Base-by-base conservation (phyloP, 2,329 filamentous ascomycete genomes). In the Penicillium digitatum region DNA sequence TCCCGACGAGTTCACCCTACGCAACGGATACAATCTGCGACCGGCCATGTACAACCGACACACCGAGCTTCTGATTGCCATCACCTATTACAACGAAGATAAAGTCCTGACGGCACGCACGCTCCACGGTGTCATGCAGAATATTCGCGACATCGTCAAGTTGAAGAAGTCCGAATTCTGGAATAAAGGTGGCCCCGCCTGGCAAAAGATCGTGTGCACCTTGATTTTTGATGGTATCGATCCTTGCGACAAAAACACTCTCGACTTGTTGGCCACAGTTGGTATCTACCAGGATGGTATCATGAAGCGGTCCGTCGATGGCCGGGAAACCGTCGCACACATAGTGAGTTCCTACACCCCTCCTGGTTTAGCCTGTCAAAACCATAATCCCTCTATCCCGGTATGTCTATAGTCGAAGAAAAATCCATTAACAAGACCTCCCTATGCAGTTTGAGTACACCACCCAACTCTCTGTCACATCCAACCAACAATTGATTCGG, bases 21-120 rank as follows among this genome's bases (percentile, higher is more conserved):
- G 96, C 79, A 97, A 97, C 73, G 94, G 94, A 68, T 99, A 97
- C 82, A 96, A 97, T 80, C 82, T 99, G 74, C 89, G 94, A 49
- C 90, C 93, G 50, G 87, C 91, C 65, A 97, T 97, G 92, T 97
- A 97, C 79, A 97, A 97, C 82, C 85, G 93, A 67, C 93, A 97
- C 76, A 97, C 93, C 7, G 93, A 99, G 78, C 80, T 99, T 66
- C 82, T 97, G 63, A 96, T 99, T 74, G 93, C 93, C 69, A 91
- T 99, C 68, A 99, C 93, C 59, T 96, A 96, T 79, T 99, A 97
- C 81, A 97, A 97, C 78, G 93, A 97, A 82, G 94, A 97, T 79
- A 97, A 97, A 80, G 86, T 90, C 31, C 81, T 99, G 63, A 89
- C 94, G 18, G 83, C 93, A 48, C 87, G 93, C 75, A 99, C 94